Percentiles rank a stretch among this genome's conserved stretches.
These are phyloP conservation scores for Fagus crenata DNA, from an alignment of 306 rosid species.

Conservation along the genomic window DNA sequence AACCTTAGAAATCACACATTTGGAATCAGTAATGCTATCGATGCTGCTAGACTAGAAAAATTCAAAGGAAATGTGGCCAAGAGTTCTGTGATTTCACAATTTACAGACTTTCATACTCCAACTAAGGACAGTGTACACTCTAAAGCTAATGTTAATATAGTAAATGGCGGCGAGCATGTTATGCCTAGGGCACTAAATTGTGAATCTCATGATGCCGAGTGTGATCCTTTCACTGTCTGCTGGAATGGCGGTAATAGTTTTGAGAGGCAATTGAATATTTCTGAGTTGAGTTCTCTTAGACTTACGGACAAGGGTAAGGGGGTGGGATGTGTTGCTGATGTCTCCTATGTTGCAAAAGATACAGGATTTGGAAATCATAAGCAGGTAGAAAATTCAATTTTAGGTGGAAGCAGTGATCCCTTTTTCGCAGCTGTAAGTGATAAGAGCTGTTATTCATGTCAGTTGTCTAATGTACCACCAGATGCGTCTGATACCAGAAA, in stretches of 20 bases:
- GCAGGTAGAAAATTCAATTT: slow-evolving; percentile 33
- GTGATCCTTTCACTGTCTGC: slow-evolving; percentile 28
- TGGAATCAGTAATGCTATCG: slow-evolving; percentile 31
- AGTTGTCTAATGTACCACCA: slow-evolving; percentile 29
- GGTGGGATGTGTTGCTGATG: slow-evolving; percentile 30
- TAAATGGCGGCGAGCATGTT: slow-evolving; percentile 21
- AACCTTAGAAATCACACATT: slow-evolving; percentile 36
- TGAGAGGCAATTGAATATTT: slow-evolving; percentile 39
- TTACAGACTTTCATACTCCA: slow-evolving; percentile 30
- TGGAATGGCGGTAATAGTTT: slow-evolving; percentile 26
- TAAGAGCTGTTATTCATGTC: slow-evolving; percentile 31
- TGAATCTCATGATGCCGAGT: slow-evolving; percentile 36
- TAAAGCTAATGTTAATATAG: slow-evolving; percentile 29
- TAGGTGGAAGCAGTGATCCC: slow-evolving; percentile 28
- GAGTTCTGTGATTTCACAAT: slow-evolving; percentile 35
- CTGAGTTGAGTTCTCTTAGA: slow-evolving; percentile 24
- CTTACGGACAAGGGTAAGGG: slow-evolving; percentile 39
- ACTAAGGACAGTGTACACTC: slow-evolving; percentile 14
- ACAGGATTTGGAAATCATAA: slow-evolving; percentile 32
- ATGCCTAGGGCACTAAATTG: slow-evolving; percentile 33
- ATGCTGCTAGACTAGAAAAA: slow-evolving; percentile 36
- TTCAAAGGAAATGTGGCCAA: slow-evolving; percentile 28
- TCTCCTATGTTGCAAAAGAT: slow-evolving; percentile 28
- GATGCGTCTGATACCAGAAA: slow-evolving; percentile 29
- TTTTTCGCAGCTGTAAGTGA: slow-evolving; percentile 26